Base-by-base conservation (phyloP, 306 rosid genomes). In the Acmispon strigosus region DNA sequence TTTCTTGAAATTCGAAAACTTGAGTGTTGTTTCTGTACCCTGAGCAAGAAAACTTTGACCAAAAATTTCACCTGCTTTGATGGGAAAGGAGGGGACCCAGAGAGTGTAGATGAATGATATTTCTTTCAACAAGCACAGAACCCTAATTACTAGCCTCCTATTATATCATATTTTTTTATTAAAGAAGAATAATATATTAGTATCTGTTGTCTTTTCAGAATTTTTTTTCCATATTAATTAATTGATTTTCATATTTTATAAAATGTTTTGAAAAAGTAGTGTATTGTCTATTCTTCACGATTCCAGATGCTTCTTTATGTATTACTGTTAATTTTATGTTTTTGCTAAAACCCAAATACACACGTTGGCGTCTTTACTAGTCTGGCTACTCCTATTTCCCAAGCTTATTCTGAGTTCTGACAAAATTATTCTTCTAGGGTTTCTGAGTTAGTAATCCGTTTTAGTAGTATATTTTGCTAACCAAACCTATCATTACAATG, bases 81-180 rank as follows among this genome's bases (percentile, higher is more conserved):
- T 32, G 81, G 24, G 39, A 9, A 9, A 43, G 54, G 4, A 39
- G 41, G 57, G 76, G 81, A 60, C 73, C 79, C 79, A 70, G 56
- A 54, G 9, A 53, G 42, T 54, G 69, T 47, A 72, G 53, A 64
- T 17, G 70, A 68, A 43, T 10, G 52, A 41, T 41, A 9, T 27
- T 2, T 44, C 43, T 70, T 72, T 64, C 65, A 17, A 39, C 66
- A 49, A 73, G 74, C 77, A 51, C 82, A 43, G 81, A 85, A 86
- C 90, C 88, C 91, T 89, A 89, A 81, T 73, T 75, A 14, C 74
- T 65, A 79, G 75, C 64, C 47, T 32, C 37, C 37, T 32, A 5
- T 6, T 57, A 69, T 69, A 17, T 37, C 59, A 68, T 15, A 64
- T 6, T 7, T 34, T 32, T 47, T 22, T 18, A 6, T 36, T 5